A percentile compares a stretch with the other conserved stretches of the same genome.
phyloP scores from a whole-genome alignment of 1,139 yeast species.

The Nakaseomyces sp. region DNA sequence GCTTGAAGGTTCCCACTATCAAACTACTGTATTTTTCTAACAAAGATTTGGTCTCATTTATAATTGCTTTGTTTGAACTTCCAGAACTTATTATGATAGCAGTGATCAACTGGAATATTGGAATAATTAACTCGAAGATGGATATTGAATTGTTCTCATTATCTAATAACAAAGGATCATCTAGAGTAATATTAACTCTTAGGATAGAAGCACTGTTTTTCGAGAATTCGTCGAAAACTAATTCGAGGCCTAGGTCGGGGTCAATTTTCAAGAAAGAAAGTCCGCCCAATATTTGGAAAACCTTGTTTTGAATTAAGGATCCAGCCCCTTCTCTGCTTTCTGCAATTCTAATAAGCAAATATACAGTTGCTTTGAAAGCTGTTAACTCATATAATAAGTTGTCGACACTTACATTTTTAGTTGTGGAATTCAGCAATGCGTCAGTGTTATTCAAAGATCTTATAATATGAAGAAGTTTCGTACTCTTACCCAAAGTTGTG shows the following conservation, averaged over 20 bases:
- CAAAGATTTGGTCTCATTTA: conserved; percentile 45
- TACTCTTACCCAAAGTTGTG: conserved; percentile 54
- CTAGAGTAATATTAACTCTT: conserved; percentile 41
- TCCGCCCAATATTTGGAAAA: conserved; percentile 52
- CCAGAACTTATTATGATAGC: conserved; percentile 72
- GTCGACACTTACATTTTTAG: conserved; percentile 40
- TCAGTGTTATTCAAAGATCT: conserved; percentile 64
- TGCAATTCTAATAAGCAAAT: conserved; percentile 63
- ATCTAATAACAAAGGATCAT: conserved; percentile 40
- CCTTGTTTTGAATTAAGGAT: conserved; percentile 63
- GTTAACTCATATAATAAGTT: conserved; percentile 61
- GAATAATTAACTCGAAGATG: conserved; percentile 62
- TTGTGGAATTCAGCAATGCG: conserved; percentile 39
- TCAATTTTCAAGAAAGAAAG: conserved; percentile 57
- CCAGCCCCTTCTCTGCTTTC: conserved; percentile 71
- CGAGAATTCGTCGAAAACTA: conserved; percentile 33
- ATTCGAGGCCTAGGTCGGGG: conserved; percentile 67
- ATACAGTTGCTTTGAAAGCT: conserved; percentile 63
- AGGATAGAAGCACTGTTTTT: conserved; percentile 31
- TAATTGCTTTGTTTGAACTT: conserved; percentile 60
- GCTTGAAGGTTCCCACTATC: conserved; percentile 59
- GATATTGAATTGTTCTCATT: conserved; percentile 36
- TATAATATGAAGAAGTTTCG: conserved; percentile 55
- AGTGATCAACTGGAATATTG: conserved; percentile 64
- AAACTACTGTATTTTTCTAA: conserved; percentile 48